Base-by-base conservation (phyloP, 495 filamentous ascomycete species). In the Monascus purpureus region DNA sequence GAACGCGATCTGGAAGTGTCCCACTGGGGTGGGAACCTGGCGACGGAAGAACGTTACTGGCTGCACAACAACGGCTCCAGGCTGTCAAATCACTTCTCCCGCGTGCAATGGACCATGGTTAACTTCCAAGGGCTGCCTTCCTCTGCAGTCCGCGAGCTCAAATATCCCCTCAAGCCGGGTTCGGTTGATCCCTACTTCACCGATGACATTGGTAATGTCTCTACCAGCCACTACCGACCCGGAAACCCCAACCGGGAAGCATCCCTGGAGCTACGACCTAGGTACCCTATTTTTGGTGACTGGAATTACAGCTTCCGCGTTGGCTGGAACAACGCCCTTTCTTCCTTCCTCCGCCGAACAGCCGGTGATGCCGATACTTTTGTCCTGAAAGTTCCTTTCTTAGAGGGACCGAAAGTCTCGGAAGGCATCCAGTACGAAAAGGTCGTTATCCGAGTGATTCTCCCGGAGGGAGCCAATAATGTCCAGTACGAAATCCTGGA, bases 251-350 rank as follows among this genome's bases (percentile, higher is more conserved):
- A 67, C 51, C 70, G 78, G 1, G 85, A 93, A 45, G 84, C 82
- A 19, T 61, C 72, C 34, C 70, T 96, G 24, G 90, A 95, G 57
- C 70, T 95, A 38, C 85, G 81, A 57, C 92, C 92, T 11, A 70
- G 90, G 17, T 97, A 83, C 54, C 90, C 90, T 6, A 49, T 97
- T 15, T 96, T 96, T 47, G 90, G 90, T 28, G 84, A 82, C 31
- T 97, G 90, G 90, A 94, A 93, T 56, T 95, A 93, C 49, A 87
- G 78, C 39, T 97, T 95, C 62, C 78, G 77, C 28, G 71, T 95
- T 27, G 92, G 90, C 37, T 97, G 90, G 88, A 83, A 94, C 62
- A 78, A 80, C 32, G 72, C 88, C 35, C 67, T 93, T 13, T 67
- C 69, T 40, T 67, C 69, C 20, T 93, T 82, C 52, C 49, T 97